Conservation (phyloP, 164 flowering plant species). For the Tinospora cordifolia region DNA sequence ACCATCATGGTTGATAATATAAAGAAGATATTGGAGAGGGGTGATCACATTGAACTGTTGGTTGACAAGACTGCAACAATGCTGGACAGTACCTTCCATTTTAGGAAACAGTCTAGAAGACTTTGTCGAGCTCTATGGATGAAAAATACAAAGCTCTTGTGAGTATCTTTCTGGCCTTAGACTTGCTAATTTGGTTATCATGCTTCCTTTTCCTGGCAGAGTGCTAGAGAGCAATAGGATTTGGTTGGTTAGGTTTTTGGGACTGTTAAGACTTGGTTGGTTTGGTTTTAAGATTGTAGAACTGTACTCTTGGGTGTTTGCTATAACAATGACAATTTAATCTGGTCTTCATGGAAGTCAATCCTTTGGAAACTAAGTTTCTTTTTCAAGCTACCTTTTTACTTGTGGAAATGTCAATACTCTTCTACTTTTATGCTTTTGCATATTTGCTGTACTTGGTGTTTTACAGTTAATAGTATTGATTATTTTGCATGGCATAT, state of each 20-base stretch:
- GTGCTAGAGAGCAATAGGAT: too few species aligned
- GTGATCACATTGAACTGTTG: slow-evolving; percentile 91
- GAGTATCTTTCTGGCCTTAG: slow-evolving; percentile 26
- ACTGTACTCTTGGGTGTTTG: too few species aligned
- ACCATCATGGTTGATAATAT: slow-evolving; percentile 95
- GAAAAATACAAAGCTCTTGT: slow-evolving; percentile 96
- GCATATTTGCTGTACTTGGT: slow-evolving; percentile 8
- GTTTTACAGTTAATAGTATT: slow-evolving; percentile 41
- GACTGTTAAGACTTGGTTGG: too few species aligned
- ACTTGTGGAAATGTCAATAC: neutral
- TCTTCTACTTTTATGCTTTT: neutral
- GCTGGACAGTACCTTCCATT: slow-evolving; percentile 93
- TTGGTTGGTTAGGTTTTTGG: too few species aligned
- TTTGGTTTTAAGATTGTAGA: too few species aligned
- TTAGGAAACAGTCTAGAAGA: slow-evolving; percentile 85
- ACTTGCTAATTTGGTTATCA: neutral
- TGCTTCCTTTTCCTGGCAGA: neutral
- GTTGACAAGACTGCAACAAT: slow-evolving; percentile 94
- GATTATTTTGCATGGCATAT: slow-evolving; percentile 63
- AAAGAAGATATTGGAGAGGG: slow-evolving; percentile 92
- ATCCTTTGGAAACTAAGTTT: too few species aligned
- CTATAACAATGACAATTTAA: too few species aligned
- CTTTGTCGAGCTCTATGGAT: slow-evolving; percentile 88
- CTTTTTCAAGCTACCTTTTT: too few species aligned
- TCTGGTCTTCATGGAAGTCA: too few species aligned